Evolutionary conservation across 371 early-diverging fungal species (phyloP), one percentile per base, ranked within the genome.

Genomic region (Phascolomyces articulosus): DNA sequence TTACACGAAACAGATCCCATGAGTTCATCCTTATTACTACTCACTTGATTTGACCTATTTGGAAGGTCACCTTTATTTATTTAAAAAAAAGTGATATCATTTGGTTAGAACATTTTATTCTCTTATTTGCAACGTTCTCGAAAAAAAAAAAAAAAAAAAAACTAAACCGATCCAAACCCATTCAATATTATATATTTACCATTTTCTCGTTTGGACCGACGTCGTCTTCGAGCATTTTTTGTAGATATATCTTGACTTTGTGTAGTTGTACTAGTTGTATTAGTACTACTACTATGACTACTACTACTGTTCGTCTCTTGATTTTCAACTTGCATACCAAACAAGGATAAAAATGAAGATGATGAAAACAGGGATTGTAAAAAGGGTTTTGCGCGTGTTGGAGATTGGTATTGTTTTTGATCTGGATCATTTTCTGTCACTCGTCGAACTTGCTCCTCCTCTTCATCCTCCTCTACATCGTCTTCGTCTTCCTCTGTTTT

Each of bases 281-380:
- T 38, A 38, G 9, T 7, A n/a, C 44, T 44, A n/a, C 16, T 16
- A 16, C 16, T 44, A n/a, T n/a, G 15, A n/a, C 15, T 44, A 38
- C 38, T 38, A 13, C 4, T 8, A 44, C 44, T 44, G n/a, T 2
- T 44, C 16, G 44, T 57, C 38, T n/a, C n/a, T n/a, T n/a, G n/a
- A 10, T 56, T 29, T n/a, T 62, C 55, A 13, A 31, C 40, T 18
- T 55, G 55, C 38, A 65, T 40, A 26, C 66, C 66, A 48, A 66
- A 66, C 16, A 66, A 26, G 13, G 60, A 60, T 4, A 66, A 29
- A 38, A 66, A 66, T 16, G 60, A 26, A 4, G 66, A 60, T 15
- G 66, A 66, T 26, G 70, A 63, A 47, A 79, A 79, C 9, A 79
- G 62, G 8, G 77, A 71, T 21, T 72, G 72, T 54, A 79, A 64